Evolutionary conservation across 768 basidiomycete species (phyloP), one percentile per base, ranked within the genome.

Genomic region (Pleurotus eryngii): DNA sequence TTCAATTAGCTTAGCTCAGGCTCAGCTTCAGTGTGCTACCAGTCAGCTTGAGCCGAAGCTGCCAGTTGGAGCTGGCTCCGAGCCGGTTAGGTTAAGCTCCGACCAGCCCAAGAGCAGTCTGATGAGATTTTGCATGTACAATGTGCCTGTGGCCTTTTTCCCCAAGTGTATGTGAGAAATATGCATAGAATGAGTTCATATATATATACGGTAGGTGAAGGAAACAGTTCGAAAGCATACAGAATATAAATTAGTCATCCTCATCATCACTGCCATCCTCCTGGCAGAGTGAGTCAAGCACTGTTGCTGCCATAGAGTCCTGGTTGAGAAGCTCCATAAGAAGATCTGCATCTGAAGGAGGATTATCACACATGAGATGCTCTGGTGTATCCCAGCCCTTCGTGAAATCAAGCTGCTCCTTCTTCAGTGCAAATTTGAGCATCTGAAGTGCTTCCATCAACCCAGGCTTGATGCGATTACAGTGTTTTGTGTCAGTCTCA

Each of bases 381-480:
- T 57, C 46, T 17, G 15, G n/a, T 5, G 46, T 57, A 14, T 22
- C 39, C 56, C 56, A 57, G 20, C 56, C 56, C 30, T 40, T n/a
- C 38, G 51, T 49, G 22, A 61, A 61, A 37, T 62, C 49, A 38
- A 56, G 39, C 20, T 38, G n/a, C 22, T 51, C 55, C 43, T 59
- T 56, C 58, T 59, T 59, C 22, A 57, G 38, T 17, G 27, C 12
- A 39, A 57, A 65, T 40, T 65, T 64, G 1, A 61, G 35, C 48
- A 65, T 61, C 37, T 65, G 63, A 1, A 65, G 49, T 2, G 57
- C 58, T 47, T 65, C 64, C 63, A 65, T 65, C 5, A 64, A 38
- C 5, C 35, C n/a, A 3, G 65, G 61, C 15, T 27, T 45, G 24
- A 65, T 55, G 4, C 59, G 50, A 39, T 62, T 64, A 5, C 61